A percentile compares a stretch with the other conserved stretches of the same genome.
Conservation (phyloP, 306 rosid species). For the Vachellia pachyceras region DNA sequence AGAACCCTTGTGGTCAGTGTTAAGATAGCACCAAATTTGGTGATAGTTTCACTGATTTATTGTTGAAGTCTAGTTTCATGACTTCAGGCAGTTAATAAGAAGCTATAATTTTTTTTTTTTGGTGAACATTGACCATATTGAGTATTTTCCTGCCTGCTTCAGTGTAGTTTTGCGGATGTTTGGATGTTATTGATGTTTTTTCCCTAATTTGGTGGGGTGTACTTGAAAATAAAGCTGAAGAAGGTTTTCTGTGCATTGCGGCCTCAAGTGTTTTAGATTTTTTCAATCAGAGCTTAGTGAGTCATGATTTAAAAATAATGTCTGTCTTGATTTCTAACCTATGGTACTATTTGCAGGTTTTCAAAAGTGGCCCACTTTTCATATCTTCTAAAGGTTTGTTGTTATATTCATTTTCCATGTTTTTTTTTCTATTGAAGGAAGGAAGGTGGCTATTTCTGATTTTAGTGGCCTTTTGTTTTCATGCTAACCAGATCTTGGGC, state of each 20-base stretch:
- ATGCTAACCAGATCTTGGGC: neutral
- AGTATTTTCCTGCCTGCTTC: neutral
- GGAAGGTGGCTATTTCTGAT: neutral
- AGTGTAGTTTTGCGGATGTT: neutral
- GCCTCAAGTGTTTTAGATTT: neutral
- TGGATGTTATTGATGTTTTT: neutral
- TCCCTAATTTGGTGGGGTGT: neutral
- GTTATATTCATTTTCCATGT: neutral
- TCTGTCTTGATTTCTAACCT: conserved; percentile 39
- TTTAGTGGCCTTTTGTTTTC: conserved; percentile 2
- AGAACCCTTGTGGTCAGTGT: neutral
- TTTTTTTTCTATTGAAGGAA: neutral
- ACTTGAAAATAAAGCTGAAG: neutral
- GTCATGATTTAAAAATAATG: neutral
- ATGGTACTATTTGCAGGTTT: conserved; percentile 57
- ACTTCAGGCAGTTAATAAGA: neutral
- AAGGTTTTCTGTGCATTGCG: neutral
- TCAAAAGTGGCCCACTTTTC: conserved; percentile 82
- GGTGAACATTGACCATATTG: neutral
- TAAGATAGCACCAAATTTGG: neutral
- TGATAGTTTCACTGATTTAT: neutral
- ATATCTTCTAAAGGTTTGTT: conserved; percentile 79
- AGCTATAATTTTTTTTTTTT: neutral
- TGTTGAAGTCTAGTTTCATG: neutral
- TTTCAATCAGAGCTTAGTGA: conserved; percentile 6